phyloP scores from a whole-genome alignment of 2,329 filamentous ascomycete genomes.

The Monosporascus cannonballus region DNA sequence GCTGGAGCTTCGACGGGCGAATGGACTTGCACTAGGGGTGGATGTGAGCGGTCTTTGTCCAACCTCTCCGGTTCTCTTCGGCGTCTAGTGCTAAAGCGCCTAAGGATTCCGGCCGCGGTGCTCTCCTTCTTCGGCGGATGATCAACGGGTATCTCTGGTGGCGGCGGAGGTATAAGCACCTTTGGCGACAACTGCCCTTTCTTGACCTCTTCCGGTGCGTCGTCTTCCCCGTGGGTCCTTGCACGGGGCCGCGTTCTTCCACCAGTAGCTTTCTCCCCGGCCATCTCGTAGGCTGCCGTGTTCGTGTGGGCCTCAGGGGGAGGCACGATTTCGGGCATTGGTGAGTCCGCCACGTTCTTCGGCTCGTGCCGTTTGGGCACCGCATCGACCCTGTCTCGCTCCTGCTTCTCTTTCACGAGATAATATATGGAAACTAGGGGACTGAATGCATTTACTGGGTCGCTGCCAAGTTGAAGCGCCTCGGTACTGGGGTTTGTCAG shows the following conservation, averaged over 20 bases:
- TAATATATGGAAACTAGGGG: conserved; percentile 93
- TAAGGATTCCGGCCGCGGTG: conserved; percentile 73
- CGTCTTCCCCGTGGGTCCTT: conserved; percentile 91
- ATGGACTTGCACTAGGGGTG: conserved; percentile 72
- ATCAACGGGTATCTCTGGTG: conserved; percentile 51
- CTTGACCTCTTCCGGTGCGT: conserved; percentile 68
- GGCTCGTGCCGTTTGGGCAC: conserved; percentile 23
- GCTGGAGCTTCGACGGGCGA: conserved; percentile 61
- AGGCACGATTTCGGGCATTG: conserved; percentile 67
- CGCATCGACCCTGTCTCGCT: conserved; percentile 56
- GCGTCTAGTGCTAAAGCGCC: conserved; percentile 85
- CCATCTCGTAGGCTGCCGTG: conserved; percentile 75
- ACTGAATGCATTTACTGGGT: conserved; percentile 89
- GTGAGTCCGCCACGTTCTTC: conserved; percentile 37
- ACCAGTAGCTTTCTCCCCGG: conserved; percentile 80
- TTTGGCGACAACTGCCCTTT: conserved; percentile 50
- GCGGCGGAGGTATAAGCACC: conserved; percentile 38
- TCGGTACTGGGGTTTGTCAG: conserved; percentile 79
- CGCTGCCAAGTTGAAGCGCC: conserved; percentile 71
- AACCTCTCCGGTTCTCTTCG: conserved; percentile 60
- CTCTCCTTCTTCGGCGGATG: conserved; percentile 75
- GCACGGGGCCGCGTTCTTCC: conserved; percentile 78
- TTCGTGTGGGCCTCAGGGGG: conserved; percentile 90
- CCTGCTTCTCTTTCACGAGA: conserved; percentile 89
- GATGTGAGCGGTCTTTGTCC: conserved; percentile 60